These are phyloP conservation scores for Kwoniella sp. DNA, from an alignment of 768 basidiomycete genomes.

Conservation along the genomic window DNA sequence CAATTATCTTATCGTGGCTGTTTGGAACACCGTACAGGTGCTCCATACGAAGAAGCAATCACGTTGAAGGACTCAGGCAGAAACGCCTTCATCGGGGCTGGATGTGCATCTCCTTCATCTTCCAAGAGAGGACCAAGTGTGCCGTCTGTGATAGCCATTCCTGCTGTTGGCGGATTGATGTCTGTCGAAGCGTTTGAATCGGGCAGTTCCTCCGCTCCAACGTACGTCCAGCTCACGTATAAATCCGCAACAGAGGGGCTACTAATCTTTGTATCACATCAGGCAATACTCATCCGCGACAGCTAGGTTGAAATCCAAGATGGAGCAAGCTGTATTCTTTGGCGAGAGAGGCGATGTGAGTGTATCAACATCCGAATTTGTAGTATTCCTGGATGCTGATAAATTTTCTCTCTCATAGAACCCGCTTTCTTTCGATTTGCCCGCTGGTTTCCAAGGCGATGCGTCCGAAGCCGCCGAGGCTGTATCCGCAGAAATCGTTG, in stretches of 20 bases:
- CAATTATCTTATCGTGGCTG: conserved; percentile 7
- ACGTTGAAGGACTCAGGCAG: conserved; percentile 52
- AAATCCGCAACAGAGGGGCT: neutral
- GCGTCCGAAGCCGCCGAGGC: conserved; percentile 52
- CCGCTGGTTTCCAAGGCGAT: conserved; percentile 52
- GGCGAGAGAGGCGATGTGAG: conserved; percentile 52
- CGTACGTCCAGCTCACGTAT: neutral
- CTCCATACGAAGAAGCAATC: conserved; percentile 56
- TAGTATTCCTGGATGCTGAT: neutral
- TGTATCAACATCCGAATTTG: neutral
- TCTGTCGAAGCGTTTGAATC: conserved; percentile 30
- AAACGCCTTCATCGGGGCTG: conserved; percentile 56
- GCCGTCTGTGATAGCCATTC: conserved; percentile 35
- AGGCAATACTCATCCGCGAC: conserved; percentile 38
- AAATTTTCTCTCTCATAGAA: conserved; percentile 39
- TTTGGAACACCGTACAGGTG: conserved; percentile 20
- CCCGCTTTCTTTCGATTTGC: conserved; percentile 56
- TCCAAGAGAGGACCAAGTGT: conserved; percentile 11
- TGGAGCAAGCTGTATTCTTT: conserved; percentile 59
- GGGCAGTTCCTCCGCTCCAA: neutral
- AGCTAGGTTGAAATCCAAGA: conserved; percentile 51
- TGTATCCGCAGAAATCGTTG: conserved; percentile 59
- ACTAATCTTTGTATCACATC: conserved; percentile 4
- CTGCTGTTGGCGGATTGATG: conserved; percentile 31
- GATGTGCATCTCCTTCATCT: conserved; percentile 16